Evolutionary conservation across 257 asterid genomes (phyloP), one percentile per base, ranked within the genome.

Genomic region (Echium plantagineum): DNA sequence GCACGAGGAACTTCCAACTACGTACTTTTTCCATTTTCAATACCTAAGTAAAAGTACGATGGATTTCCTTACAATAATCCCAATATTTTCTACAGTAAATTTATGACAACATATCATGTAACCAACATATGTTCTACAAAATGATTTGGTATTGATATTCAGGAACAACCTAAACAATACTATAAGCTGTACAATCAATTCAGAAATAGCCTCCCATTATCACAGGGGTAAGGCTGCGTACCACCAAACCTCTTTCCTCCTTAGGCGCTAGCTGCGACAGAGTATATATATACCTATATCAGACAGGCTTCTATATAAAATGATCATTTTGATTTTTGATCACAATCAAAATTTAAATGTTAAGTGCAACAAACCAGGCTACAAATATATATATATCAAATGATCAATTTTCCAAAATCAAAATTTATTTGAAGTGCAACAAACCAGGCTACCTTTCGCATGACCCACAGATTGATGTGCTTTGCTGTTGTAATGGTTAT

Each of bases 381-480:
- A 86, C 96, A 24, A n/a, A n/a, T n/a, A n/a, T 24, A 24, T 24
- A 24, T 24, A 24, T 24, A 24, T 24, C 26, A 24, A 24, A 24
- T 24, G 26, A 24, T 24, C 1, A 55, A 5, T 55, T 26, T 38
- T 48, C 55, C 60, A 38, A 38, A 8, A 38, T 15, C 26, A 30
- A 70, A 51, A 20, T 15, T 38, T 57, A 30, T n/a, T n/a, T n/a
- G n/a, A n/a, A n/a, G 62, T 59, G 73, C 61, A 19, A 66, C 38
- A 58, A 47, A 67, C 66, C 53, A 3, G 51, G 54, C 62, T 79
- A 86, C 97, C 91, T 86, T 85, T 93, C 66, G 83, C 95, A 76
- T 86, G 94, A 49, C 94, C 90, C 67, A 42, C 61, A 57, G 58
- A 69, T 71, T 87, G 94, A 80, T 87, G 94, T 28, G 77, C 38